Percentiles rank a stretch among this genome's conserved stretches.
These are phyloP conservation scores for Leccinum sublutescens DNA, from an alignment of 768 basidiomycete genomes.

Conservation along the genomic window DNA sequence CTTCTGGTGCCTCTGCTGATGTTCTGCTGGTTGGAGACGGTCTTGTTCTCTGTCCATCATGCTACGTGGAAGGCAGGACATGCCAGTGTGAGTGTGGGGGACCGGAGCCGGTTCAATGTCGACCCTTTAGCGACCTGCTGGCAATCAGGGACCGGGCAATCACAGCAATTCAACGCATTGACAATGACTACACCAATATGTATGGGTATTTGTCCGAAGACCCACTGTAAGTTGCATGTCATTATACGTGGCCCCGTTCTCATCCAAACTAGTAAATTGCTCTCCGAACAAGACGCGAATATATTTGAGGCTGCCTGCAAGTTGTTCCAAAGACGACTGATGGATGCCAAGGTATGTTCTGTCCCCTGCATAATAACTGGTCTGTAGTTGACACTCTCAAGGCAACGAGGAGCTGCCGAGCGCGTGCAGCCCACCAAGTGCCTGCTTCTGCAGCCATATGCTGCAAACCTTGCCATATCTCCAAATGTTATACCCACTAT, in stretches of 20 bases:
- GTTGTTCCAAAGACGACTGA: constrained; percentile 21
- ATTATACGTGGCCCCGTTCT: constrained; percentile 6
- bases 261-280: constrained; percentile 20
- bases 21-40: constrained; percentile 38
- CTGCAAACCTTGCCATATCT: constrained; percentile 38
- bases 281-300: constrained; percentile 24
- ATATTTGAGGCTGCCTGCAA: constrained; percentile 35
- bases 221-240: constrained; percentile 21
- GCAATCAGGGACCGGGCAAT: constrained; percentile 41
- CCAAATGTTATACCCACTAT: constrained; percentile 38
- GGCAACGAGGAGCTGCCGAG: constrained; percentile 22
- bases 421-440: constrained; percentile 17
- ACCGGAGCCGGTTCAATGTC: constrained; percentile 64
- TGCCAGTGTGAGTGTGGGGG: constrained; percentile 60
- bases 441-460: constrained; percentile 22
- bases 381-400: constrained; percentile 5
- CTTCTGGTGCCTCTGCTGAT: constrained; percentile 11
- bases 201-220: constrained; percentile 16
- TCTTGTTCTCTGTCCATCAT: constrained; percentile 61
- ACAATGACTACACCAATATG: constrained; percentile 8
- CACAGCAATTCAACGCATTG: constrained; percentile 22
- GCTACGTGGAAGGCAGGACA: constrained; percentile 76
- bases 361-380: not conserved
- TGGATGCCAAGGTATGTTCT: constrained; percentile 13
- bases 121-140: constrained; percentile 47